These are phyloP conservation scores for Rhizoclosmatium sp. DNA, from an alignment of 192 early-diverging fungal species.

Conservation along the genomic window DNA sequence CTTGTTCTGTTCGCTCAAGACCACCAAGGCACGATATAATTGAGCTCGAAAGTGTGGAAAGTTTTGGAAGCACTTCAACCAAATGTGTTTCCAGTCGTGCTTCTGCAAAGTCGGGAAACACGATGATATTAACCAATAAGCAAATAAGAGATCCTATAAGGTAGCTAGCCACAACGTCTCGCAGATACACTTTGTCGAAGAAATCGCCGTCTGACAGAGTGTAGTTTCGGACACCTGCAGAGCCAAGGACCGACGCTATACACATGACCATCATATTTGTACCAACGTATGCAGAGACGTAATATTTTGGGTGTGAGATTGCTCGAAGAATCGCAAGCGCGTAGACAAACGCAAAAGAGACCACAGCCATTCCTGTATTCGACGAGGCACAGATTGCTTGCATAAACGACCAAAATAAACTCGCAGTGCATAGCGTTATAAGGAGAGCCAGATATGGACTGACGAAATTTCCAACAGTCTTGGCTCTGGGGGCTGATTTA, in stretches of 20 bases:
- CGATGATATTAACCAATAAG: conserved; percentile 21
- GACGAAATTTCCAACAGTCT: conserved; percentile 30
- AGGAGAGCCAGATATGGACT: neutral
- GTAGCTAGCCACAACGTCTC: conserved; percentile 13
- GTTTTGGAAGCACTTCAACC: conserved; percentile 1
- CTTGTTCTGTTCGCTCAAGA: neutral
- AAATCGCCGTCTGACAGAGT: neutral
- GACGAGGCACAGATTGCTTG: neutral
- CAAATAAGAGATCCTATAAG: conserved; percentile 16
- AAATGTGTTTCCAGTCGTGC: neutral
- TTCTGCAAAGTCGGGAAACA: conserved; percentile 37
- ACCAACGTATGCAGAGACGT: conserved; percentile 18
- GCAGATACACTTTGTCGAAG: conserved; percentile 16
- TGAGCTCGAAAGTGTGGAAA: neutral
- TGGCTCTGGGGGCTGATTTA: neutral
- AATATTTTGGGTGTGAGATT: conserved; percentile 12
- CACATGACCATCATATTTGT: neutral
- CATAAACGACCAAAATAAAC: conserved; percentile 3
- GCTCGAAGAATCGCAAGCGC: conserved; percentile 11
- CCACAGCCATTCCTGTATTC: neutral
- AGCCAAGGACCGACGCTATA: neutral
- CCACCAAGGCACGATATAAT: neutral
- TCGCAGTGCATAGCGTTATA: neutral
- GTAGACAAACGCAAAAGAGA: conserved; percentile 17
- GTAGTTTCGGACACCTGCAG: neutral